A percentile compares a stretch with the other conserved stretches of the same genome.
phyloP scores from a whole-genome alignment of 176 grass and related monocot genomes.

The Phyllostachys edulis region DNA sequence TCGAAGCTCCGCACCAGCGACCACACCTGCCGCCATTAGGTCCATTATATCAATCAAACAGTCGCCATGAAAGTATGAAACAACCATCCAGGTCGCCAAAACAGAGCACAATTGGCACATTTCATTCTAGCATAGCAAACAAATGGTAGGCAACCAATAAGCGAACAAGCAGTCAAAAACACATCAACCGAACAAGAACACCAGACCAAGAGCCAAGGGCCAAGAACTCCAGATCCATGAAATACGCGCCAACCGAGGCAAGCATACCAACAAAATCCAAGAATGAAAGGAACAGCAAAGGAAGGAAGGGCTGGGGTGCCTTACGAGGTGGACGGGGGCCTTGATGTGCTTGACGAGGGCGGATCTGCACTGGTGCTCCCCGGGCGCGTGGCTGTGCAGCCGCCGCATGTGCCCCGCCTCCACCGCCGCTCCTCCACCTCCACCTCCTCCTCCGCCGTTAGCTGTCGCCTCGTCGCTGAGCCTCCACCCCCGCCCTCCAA shows the following conservation, averaged over 20 bases:
- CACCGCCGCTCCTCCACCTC: not conserved
- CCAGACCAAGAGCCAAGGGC: not conserved
- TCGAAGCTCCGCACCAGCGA: conserved; percentile 85
- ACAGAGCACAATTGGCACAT: conserved; percentile 1
- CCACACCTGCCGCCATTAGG: conserved; percentile 60
- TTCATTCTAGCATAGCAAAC: not conserved
- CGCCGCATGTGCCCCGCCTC: conserved; percentile 59
- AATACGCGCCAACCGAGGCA: not conserved
- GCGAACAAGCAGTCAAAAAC: not conserved
- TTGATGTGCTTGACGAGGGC: conserved; percentile 73
- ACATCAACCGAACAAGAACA: not conserved
- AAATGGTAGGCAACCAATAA: not conserved
- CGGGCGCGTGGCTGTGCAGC: conserved; percentile 65
- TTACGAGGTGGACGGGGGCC: conserved; percentile 80
- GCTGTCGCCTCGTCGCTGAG: conserved; percentile 32
- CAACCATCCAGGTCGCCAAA: not conserved
- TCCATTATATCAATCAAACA: not conserved
- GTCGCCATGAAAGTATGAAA: not conserved
- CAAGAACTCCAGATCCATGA: conserved; percentile 29
- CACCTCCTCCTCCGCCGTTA: conserved; percentile 1
- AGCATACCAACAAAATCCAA: not conserved
- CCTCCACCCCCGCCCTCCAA: conserved; percentile 35
- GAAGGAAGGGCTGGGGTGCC: not conserved
- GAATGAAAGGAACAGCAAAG: not conserved
- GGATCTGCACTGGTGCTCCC: conserved; percentile 77